Percentiles rank a stretch among this genome's conserved stretches.
Conservation (phyloP, 306 rosid species). For the Begonia masoniana region DNA sequence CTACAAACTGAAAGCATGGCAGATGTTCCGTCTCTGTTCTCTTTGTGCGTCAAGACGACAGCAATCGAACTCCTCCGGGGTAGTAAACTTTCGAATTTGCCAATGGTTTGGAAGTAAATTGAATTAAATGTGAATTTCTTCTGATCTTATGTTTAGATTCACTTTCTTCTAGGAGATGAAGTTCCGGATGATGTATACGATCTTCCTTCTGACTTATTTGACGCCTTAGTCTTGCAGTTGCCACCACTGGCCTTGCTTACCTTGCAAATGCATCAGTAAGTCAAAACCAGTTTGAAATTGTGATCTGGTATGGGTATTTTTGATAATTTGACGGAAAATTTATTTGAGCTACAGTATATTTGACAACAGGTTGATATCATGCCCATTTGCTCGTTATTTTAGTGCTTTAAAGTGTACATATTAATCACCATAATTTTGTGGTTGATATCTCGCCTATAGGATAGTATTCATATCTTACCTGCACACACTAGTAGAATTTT, state of each 20-base stretch:
- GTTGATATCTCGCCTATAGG: no score
- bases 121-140: conserved; percentile 2
- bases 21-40: conserved; percentile 36
- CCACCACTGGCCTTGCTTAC: conserved; percentile 45
- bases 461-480: no score
- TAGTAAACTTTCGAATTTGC: conserved; percentile 1
- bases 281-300: no score
- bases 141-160: conserved; percentile 3
- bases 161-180: conserved; percentile 28
- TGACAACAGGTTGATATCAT: no score
- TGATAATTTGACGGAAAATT: no score
- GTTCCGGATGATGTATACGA: conserved; percentile 21
- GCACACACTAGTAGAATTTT: no score
- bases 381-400: no score
- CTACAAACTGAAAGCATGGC: conserved; percentile 15
- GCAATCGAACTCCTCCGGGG: conserved; percentile 27
- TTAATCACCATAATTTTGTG: no score
- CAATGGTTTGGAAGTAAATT: neutral
- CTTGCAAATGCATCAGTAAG: conserved; percentile 34
- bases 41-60: conserved; percentile 38
- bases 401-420: no score
- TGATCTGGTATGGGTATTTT: no score
- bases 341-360: no score
- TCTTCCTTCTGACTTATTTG: conserved; percentile 38
- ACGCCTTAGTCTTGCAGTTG: conserved; percentile 25